phyloP scores from a whole-genome alignment of 495 filamentous ascomycete species.

The Talaromyces nanjingensis region DNA sequence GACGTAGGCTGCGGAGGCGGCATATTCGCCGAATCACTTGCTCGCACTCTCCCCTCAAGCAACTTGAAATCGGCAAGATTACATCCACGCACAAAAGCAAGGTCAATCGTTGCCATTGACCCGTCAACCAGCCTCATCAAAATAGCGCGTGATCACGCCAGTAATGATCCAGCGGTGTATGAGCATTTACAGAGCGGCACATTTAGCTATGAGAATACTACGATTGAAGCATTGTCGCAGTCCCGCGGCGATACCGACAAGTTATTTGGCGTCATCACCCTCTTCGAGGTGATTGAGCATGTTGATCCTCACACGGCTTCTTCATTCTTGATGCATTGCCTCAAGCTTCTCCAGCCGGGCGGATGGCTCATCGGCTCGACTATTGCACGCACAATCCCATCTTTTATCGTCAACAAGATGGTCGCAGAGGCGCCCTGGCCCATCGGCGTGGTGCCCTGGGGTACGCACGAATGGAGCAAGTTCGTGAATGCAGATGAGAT shows the following conservation, averaged over 20 bases:
- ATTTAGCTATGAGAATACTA: constrained; percentile 63
- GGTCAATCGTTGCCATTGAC: constrained; percentile 74
- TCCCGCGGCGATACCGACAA: not conserved
- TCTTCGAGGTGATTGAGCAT: constrained; percentile 96
- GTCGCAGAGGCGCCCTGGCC: constrained; percentile 77
- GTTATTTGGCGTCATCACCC: constrained; percentile 64
- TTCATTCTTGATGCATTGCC: constrained; percentile 65
- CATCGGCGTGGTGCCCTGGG: constrained; percentile 76
- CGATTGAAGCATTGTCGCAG: constrained; percentile 58
- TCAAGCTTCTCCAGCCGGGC: constrained; percentile 74
- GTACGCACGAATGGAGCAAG: constrained; percentile 93
- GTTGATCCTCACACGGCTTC: constrained; percentile 48
- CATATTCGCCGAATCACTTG: constrained; percentile 90
- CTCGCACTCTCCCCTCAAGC: constrained; percentile 46
- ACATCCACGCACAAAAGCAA: constrained; percentile 50
- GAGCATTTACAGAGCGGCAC: constrained; percentile 41
- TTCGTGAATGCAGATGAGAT: constrained; percentile 88
- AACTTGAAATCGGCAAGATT: constrained; percentile 23
- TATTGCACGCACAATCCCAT: constrained; percentile 79
- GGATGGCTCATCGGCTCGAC: constrained; percentile 90
- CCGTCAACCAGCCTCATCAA: constrained; percentile 70
- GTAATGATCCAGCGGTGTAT: constrained; percentile 52
- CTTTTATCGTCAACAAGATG: constrained; percentile 85
- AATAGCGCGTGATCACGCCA: constrained; percentile 69
- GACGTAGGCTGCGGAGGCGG: constrained; percentile 95